Evolutionary conservation across 352 stramenopile genomes (phyloP).

Genomic region (Pythium sukuiense): DNA sequence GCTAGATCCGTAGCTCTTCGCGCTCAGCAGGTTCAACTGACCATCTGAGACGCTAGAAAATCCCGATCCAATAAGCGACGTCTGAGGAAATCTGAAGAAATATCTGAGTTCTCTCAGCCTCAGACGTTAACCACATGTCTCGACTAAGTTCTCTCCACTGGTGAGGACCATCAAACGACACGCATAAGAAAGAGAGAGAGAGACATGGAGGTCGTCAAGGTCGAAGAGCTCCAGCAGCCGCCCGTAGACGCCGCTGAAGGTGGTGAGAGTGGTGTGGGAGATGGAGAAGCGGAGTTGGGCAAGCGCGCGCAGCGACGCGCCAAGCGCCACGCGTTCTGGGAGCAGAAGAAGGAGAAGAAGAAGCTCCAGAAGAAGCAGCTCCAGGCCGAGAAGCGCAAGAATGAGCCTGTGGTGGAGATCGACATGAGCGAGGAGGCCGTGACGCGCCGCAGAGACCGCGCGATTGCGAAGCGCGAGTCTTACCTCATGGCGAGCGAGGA

Average conservation of each 20-base stretch:
- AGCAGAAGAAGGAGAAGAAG: constrained; percentile 87
- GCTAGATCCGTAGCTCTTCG: background rate
- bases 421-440: constrained; percentile 84
- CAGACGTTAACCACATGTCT: background rate
- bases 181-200: background rate
- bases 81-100: constrained; percentile 2
- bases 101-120: background rate
- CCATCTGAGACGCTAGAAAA: constrained; percentile 9
- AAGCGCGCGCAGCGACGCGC: constrained; percentile 59
- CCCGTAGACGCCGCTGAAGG: background rate
- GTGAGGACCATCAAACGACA: constrained; percentile 19
- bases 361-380: constrained; percentile 63
- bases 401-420: constrained; percentile 45
- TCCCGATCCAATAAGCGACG: background rate
- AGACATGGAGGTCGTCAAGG: constrained; percentile 2
- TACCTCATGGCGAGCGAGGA: constrained; percentile 86
- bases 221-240: background rate
- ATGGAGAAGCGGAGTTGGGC: constrained; percentile 25
- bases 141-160: constrained; percentile 10
- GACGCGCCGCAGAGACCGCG: constrained; percentile 53
- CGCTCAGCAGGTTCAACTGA: constrained; percentile 24
- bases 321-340: constrained; percentile 63
- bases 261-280: background rate
- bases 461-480: constrained; percentile 65
- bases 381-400: constrained; percentile 37